Evolutionary conservation across 768 basidiomycete species (phyloP).

Genomic region (Stropharia rugosoannulata): DNA sequence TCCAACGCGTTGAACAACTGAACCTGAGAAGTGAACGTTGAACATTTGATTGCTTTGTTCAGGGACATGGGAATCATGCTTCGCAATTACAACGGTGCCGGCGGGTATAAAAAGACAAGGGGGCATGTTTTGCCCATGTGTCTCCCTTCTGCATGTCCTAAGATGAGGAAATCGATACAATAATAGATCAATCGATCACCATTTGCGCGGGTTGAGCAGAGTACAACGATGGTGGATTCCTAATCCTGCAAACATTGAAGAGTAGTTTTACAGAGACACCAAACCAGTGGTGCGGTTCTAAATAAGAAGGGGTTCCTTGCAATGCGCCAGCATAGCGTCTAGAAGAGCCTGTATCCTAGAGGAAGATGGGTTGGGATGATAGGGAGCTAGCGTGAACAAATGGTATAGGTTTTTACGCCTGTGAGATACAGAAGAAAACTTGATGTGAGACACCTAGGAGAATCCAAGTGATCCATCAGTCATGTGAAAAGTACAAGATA

Average conservation of each 20-base stretch:
- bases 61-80: no score
- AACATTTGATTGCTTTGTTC: no score
- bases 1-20: no score
- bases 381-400: background rate
- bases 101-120: no score
- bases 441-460: background rate
- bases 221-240: background rate
- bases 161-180: background rate
- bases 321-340: background rate
- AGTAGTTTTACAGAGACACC: background rate
- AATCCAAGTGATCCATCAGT: background rate
- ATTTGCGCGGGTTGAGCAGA: background rate
- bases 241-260: background rate
- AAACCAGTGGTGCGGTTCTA: background rate
- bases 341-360: background rate
- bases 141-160: no score
- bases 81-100: no score
- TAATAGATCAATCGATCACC: background rate
- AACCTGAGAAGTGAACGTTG: no score
- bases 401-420: constrained; percentile 1
- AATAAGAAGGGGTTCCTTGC: background rate
- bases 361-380: background rate
- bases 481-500: background rate
- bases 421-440: background rate
- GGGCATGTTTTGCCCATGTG: no score